Percentiles rank a stretch among this genome's conserved stretches.
phyloP scores from a whole-genome alignment of 108 stramenopile genomes.

The Bacterosira constricta region DNA sequence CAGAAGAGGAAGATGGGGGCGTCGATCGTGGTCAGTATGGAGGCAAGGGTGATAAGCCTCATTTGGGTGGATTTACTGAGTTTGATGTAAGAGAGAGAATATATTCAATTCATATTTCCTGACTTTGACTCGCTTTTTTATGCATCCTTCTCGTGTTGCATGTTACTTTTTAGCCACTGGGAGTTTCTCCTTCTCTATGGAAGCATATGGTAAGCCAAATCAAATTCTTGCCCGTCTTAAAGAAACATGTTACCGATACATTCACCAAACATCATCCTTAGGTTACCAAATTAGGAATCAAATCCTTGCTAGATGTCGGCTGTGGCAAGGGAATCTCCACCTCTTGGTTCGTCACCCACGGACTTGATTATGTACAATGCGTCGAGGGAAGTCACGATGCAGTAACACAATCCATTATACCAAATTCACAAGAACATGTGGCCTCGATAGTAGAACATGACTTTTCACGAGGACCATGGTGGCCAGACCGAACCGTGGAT shows the following conservation, averaged over 20 bases:
- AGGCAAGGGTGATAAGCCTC: conserved; percentile 71
- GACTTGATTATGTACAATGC: conserved; percentile 60
- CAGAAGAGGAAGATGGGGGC: conserved; percentile 23
- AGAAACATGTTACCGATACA: neutral
- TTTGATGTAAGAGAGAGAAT: conserved; percentile 34
- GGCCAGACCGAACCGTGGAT: conserved; percentile 82
- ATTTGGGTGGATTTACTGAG: conserved; percentile 81
- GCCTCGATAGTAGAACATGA: conserved; percentile 80
- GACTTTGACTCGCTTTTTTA: neutral
- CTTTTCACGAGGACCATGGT: conserved; percentile 83
- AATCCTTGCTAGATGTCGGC: conserved; percentile 80
- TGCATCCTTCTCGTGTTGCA: neutral
- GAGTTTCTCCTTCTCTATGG: conserved; percentile 64
- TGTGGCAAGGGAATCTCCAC: conserved; percentile 79
- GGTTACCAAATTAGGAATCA: conserved; percentile 59
- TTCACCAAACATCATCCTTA: neutral
- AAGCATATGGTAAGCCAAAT: conserved; percentile 48
- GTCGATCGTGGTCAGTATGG: conserved; percentile 56
- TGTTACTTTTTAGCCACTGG: conserved; percentile 9
- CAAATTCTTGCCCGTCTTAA: neutral
- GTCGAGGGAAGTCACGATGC: conserved; percentile 88
- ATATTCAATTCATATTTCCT: neutral
- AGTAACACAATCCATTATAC: conserved; percentile 58
- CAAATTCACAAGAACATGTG: conserved; percentile 45
- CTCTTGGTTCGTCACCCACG: conserved; percentile 70